Conservation (phyloP, 805 yeast species). For the Ogataea methylovora region DNA sequence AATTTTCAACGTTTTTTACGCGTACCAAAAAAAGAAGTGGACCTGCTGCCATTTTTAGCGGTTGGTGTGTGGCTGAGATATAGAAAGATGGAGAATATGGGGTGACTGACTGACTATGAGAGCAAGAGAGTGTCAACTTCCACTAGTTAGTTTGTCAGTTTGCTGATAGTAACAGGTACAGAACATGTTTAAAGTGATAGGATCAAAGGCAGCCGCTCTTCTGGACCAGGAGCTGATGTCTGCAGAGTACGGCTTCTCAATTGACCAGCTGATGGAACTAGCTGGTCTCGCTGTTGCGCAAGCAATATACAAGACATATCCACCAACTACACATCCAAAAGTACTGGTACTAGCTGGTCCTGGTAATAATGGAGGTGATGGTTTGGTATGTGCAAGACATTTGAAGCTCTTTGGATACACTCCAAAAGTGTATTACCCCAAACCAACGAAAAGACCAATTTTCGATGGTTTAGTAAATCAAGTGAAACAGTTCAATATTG, state of each 20-base stretch:
- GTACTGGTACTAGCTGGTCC: constrained; percentile 85
- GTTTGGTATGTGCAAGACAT: constrained; percentile 92
- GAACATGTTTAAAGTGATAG: constrained; percentile 32
- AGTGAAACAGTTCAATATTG: constrained; percentile 54
- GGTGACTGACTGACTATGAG: not conserved
- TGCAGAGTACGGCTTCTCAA: constrained; percentile 59
- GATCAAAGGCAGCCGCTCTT: constrained; percentile 58
- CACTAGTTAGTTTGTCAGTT: too few species aligned
- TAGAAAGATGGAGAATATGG: not conserved
- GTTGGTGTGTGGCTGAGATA: not conserved
- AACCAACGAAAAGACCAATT: constrained; percentile 46
- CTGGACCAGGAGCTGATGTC: constrained; percentile 88
- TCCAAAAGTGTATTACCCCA: constrained; percentile 79
- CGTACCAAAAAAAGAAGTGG: too few species aligned
- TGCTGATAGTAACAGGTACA: too few species aligned
- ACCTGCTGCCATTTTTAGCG: not conserved
- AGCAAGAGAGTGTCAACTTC: too few species aligned
- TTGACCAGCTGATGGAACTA: constrained; percentile 90
- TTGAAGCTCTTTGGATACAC: constrained; percentile 69
- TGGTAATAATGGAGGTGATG: constrained; percentile 97
- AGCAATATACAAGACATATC: constrained; percentile 63
- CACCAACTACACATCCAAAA: constrained; percentile 34
- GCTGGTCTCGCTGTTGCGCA: constrained; percentile 95
- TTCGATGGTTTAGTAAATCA: constrained; percentile 60
- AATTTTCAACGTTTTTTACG: too few species aligned